phyloP scores from a whole-genome alignment of 2,329 filamentous ascomycete species.

The Apiospora phragmitis region DNA sequence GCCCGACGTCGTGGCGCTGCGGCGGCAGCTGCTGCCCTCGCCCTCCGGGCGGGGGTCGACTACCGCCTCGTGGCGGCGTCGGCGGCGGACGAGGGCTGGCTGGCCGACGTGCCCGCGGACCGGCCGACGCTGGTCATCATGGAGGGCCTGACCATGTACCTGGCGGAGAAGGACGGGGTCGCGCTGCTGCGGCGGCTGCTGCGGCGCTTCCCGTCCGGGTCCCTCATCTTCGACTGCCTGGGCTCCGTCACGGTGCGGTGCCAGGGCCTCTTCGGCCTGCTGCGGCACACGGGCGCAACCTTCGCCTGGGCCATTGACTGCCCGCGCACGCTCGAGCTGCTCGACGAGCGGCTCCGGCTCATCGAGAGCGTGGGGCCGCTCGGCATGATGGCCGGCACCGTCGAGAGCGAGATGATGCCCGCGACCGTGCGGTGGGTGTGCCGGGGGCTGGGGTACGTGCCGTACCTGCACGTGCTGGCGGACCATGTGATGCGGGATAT shows the following conservation, averaged over 20 bases:
- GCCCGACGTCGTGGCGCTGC: conserved; percentile 7
- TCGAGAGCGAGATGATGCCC: not conserved
- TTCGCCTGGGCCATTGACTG: conserved; percentile 8
- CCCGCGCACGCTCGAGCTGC: not conserved
- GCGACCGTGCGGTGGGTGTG: not conserved
- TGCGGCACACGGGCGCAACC: not conserved
- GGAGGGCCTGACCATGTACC: conserved; percentile 9
- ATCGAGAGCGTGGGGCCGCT: not conserved
- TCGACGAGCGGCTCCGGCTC: not conserved
- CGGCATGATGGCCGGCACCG: not conserved
- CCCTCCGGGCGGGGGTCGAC: not conserved
- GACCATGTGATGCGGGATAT: not conserved
- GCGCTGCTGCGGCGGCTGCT: not conserved
- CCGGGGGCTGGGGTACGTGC: not conserved
- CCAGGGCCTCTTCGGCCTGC: not conserved
- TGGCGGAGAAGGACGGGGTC: not conserved
- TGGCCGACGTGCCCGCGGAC: not conserved
- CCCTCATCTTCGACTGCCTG: conserved; percentile 4
- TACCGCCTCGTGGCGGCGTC: conserved; percentile 6
- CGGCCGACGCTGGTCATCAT: conserved; percentile 8
- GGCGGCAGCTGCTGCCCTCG: not conserved
- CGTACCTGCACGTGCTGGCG: not conserved
- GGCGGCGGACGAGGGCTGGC: conserved; percentile 1
- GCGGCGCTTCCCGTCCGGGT: not conserved
- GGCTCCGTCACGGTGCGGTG: not conserved